Base-by-base conservation (phyloP, 176 grass and related monocot species). In the Bromus sterilis region DNA sequence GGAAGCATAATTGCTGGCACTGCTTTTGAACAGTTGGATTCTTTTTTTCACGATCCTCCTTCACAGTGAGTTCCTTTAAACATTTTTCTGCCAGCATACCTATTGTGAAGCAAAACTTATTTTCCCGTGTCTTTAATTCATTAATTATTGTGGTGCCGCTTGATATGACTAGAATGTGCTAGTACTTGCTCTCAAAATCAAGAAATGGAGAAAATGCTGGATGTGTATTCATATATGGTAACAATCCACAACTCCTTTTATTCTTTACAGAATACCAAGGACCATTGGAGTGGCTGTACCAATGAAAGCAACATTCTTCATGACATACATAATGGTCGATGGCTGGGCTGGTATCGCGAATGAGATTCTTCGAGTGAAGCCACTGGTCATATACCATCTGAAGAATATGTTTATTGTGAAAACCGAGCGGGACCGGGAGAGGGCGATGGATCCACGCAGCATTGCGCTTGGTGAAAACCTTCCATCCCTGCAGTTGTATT, bases 261-360 rank as follows among this genome's bases (percentile, higher is more conserved):
- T 43, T 71, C 13, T 89, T 3, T 80, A 21, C 78, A 98, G 95
- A 79, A 95, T 98, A 83, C 92, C 92, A 26, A 91, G 73, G 84
- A 95, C 93, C 77, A 98, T 98, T 31, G 95, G 95, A 66, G 95
- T 98, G 57, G 87, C 90, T 34, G 94, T 98, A 86, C 95, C 95
- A 84, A 98, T 98, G 95, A 98, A 98, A 74, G 95, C 95, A 80
- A 98, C 95, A 83, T 98, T 98, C 79, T 98, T 98, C 74, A 98
- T 98, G 95, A 98, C 92, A 36, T 98, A 81, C 66, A 90, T 95
- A 89, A 98, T 98, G 96, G 82, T 98, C n/a, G 96, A 98, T 65
- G 96, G 96, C 34, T 98, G 95, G 95, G 92, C 95, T 76, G 92
- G 95, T 31, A 84, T 93, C 28, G 95, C 95, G 12, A 95, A 90